A percentile compares a stretch with the other conserved stretches of the same genome.
phyloP scores from a whole-genome alignment of 2,329 filamentous ascomycete species.

The Scytalidium sp. region DNA sequence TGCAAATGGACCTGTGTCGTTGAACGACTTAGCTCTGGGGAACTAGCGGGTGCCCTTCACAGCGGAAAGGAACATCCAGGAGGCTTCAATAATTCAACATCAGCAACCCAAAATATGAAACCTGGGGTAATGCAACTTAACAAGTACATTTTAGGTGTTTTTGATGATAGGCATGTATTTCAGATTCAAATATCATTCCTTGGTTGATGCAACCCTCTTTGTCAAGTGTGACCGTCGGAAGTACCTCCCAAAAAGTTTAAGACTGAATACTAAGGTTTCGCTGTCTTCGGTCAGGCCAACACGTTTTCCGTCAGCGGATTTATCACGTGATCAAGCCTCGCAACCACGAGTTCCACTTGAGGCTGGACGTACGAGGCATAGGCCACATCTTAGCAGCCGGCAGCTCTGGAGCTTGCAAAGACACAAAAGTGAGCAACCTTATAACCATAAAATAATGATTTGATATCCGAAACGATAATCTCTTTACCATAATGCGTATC shows the following conservation, averaged over 20 bases:
- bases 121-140: neutral
- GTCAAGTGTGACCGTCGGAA: neutral
- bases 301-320: neutral
- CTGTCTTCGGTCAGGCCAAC: neutral
- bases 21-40: neutral
- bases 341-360: neutral
- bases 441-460: neutral
- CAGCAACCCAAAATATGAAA: neutral
- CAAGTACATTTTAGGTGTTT: neutral
- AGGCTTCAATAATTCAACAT: neutral
- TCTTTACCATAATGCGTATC: constrained; percentile 71
- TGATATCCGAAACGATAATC: neutral
- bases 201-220: neutral
- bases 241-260: neutral
- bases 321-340: neutral
- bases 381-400: neutral
- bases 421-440: neutral
- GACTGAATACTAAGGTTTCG: neutral
- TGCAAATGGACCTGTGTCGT: neutral
- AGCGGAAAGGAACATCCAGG: neutral
- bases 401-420: neutral
- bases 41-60: neutral
- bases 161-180: neutral
- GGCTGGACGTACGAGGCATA: neutral
- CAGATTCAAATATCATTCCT: neutral